Conservation (phyloP, 352 stramenopile species). For the Hyaloperonospora brassicae region DNA sequence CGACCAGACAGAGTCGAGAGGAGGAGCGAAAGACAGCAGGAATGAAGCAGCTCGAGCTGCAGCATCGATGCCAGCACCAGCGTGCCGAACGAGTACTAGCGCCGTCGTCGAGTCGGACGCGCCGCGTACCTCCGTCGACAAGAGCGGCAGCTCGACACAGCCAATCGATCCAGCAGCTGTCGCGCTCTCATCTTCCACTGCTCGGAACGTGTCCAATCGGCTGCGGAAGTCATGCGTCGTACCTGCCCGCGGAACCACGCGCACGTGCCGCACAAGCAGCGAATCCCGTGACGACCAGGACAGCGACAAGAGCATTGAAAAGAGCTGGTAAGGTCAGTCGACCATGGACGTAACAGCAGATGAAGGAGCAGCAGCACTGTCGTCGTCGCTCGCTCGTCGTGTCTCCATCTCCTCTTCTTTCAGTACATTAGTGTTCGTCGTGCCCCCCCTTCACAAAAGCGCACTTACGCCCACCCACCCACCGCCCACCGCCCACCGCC, state of each 20-base stretch:
- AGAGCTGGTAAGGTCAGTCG: conserved; percentile 21
- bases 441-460: too few relatives aligned
- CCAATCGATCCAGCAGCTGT: conserved; percentile 8
- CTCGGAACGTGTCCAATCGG: conserved; percentile 20
- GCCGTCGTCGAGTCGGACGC: not conserved
- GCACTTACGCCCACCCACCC: too few relatives aligned
- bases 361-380: not conserved
- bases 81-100: too few relatives aligned
- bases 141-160: not conserved
- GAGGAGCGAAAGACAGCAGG: too few relatives aligned
- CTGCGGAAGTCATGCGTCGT: conserved; percentile 16
- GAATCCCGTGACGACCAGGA: not conserved
- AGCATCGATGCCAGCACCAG: too few relatives aligned
- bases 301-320: conserved; percentile 13
- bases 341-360: conserved; percentile 24
- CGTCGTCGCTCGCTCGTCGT: not conserved
- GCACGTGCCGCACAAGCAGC: too few relatives aligned
- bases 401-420: not conserved
- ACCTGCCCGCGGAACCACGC: too few relatives aligned
- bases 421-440: too few relatives aligned
- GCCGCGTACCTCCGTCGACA: conserved; percentile 30
- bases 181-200: not conserved
- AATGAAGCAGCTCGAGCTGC: too few relatives aligned
- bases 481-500: too few relatives aligned
- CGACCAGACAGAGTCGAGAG: too few relatives aligned